A percentile compares a stretch with the other conserved stretches of the same genome.
Conservation (phyloP, 1,284 basidiomycete species). For the Amylostereum chailletii region DNA sequence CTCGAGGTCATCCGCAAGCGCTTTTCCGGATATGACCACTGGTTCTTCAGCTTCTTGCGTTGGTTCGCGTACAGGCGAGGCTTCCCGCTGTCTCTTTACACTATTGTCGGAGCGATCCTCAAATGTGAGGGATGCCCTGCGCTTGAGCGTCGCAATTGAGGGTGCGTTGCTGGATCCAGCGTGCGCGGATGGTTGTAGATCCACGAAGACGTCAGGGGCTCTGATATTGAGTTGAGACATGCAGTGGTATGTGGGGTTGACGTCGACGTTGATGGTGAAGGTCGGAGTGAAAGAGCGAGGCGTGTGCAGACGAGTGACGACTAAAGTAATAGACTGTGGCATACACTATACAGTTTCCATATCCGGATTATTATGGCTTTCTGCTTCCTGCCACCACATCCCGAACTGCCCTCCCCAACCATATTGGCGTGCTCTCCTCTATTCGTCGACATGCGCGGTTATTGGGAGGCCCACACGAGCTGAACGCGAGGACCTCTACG, state of each 20-base stretch:
- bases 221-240: too few relatives aligned
- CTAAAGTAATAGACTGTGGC: too few relatives aligned
- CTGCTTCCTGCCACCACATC: too few relatives aligned
- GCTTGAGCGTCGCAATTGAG: slow-evolving; percentile 33
- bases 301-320: too few relatives aligned
- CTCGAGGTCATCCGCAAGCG: slow-evolving; percentile 51
- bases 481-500: not conserved
- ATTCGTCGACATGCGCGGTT: not conserved
- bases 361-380: too few relatives aligned
- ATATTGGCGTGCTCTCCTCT: not conserved
- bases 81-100: slow-evolving; percentile 53
- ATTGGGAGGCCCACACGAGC: not conserved
- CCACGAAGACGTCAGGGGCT: too few relatives aligned
- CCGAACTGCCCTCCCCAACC: not conserved
- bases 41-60: slow-evolving; percentile 6
- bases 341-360: too few relatives aligned
- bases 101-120: slow-evolving; percentile 39
- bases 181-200: too few relatives aligned
- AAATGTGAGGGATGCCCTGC: slow-evolving; percentile 52
- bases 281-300: not conserved
- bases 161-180: too few relatives aligned
- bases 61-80: not conserved
- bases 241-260: not conserved
- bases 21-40: slow-evolving; percentile 18
- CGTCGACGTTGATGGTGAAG: not conserved